These are phyloP conservation scores for Trichoderma arundinaceum DNA, from an alignment of 2,329 filamentous ascomycete genomes.

Conservation along the genomic window DNA sequence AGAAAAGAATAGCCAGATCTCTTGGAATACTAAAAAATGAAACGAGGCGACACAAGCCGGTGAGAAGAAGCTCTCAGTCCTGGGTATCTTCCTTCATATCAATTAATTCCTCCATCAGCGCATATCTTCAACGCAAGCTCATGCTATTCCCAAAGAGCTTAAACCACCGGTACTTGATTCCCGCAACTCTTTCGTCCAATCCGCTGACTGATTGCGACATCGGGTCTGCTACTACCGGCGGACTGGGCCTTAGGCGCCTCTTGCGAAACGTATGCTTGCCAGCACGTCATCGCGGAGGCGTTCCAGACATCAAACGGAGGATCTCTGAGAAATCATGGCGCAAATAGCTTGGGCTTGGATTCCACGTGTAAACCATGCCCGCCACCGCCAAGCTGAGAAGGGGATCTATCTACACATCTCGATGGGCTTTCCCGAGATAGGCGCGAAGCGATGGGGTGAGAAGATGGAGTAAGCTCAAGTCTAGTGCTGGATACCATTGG, in stretches of 20 bases:
- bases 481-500: too few species aligned
- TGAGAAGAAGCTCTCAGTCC: background rate
- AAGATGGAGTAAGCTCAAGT: background rate
- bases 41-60: background rate
- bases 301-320: background rate
- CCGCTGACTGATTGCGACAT: slow-evolving; percentile 26
- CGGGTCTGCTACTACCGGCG: slow-evolving; percentile 14
- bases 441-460: background rate
- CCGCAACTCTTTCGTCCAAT: background rate
- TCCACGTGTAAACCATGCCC: background rate
- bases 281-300: slow-evolving; percentile 29
- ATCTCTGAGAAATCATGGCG: background rate
- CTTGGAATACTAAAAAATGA: background rate
- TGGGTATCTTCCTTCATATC: slow-evolving; percentile 23
- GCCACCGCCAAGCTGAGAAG: background rate
- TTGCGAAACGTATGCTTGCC: slow-evolving; percentile 31
- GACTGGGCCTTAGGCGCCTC: slow-evolving; percentile 2
- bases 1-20: background rate
- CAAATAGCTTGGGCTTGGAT: background rate
- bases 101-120: slow-evolving; percentile 9
- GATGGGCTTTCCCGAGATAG: slow-evolving; percentile 11
- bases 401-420: slow-evolving; percentile 8
- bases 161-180: background rate
- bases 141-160: slow-evolving; percentile 9
- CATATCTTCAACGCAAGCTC: background rate